These are phyloP conservation scores for Lentinula aciculospora DNA, from an alignment of 768 basidiomycete species.

Conservation along the genomic window DNA sequence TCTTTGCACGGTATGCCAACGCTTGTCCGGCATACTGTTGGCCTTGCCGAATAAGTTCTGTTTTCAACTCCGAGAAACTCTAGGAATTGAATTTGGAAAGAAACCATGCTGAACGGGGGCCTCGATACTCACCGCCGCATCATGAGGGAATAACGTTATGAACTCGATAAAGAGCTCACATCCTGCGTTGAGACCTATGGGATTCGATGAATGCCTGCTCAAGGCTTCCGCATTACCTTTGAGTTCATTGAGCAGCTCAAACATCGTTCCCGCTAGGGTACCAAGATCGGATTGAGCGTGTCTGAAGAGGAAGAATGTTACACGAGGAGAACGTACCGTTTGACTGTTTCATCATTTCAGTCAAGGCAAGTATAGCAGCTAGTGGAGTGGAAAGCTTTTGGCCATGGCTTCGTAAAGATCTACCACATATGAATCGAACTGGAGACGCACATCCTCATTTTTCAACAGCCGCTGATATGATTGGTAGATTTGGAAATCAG, in stretches of 20 bases:
- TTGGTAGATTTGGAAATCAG: constrained; percentile 31
- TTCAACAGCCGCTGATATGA: constrained; percentile 57
- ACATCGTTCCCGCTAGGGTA: constrained; percentile 80
- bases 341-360: constrained; percentile 76
- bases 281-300: constrained; percentile 9
- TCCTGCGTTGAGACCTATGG: constrained; percentile 83
- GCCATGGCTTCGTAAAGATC: not conserved
- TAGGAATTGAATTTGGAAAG: constrained; percentile 22
- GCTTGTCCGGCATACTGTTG: constrained; percentile 73
- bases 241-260: constrained; percentile 83
- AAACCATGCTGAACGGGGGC: constrained; percentile 10
- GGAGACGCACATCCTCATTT: constrained; percentile 55
- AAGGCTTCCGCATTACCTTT: constrained; percentile 68
- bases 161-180: constrained; percentile 89
- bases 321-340: constrained; percentile 41
- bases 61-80: constrained; percentile 84
- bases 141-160: constrained; percentile 79
- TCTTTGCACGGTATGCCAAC: constrained; percentile 81
- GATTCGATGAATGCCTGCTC: constrained; percentile 59
- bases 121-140: constrained; percentile 57
- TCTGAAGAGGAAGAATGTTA: constrained; percentile 3
- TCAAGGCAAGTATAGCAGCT: constrained; percentile 83
- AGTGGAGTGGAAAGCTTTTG: constrained; percentile 72
- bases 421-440: not conserved
- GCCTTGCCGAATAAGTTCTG: constrained; percentile 77